These are phyloP conservation scores for Vitis hybrid DNA, from an alignment of 177 flowering plant genomes.

Conservation along the genomic window DNA sequence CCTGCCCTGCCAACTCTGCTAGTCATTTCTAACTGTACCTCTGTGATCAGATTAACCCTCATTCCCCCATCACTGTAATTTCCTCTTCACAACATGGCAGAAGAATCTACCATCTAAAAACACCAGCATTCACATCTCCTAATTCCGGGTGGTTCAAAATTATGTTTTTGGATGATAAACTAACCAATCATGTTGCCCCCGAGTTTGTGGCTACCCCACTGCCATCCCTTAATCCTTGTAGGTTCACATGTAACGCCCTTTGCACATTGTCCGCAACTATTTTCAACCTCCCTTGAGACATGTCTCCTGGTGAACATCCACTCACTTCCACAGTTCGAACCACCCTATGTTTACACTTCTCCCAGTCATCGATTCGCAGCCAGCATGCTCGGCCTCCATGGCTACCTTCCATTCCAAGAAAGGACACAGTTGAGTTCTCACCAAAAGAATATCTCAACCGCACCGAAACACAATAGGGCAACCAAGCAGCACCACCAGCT, in stretches of 20 bases:
- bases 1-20: too few relatives aligned
- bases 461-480: slow-evolving; percentile 94
- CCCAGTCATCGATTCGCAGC: slow-evolving; percentile 84
- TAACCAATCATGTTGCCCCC: slow-evolving; percentile 30
- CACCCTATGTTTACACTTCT: slow-evolving; percentile 82
- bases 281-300: slow-evolving; percentile 75
- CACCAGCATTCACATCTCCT: not conserved
- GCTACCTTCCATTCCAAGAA: slow-evolving; percentile 94
- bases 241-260: slow-evolving; percentile 57
- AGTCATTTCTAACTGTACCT: too few relatives aligned
- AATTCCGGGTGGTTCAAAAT: not conserved
- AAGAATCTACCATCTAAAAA: not conserved
- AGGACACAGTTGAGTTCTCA: slow-evolving; percentile 64
- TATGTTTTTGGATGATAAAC: not conserved
- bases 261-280: slow-evolving; percentile 80
- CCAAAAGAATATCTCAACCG: slow-evolving; percentile 85
- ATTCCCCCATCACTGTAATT: too few relatives aligned
- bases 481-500: slow-evolving; percentile 99
- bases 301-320: slow-evolving; percentile 56
- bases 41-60: too few relatives aligned
- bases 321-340: slow-evolving; percentile 62
- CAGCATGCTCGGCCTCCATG: slow-evolving; percentile 98
- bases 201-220: slow-evolving; percentile 37
- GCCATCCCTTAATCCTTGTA: slow-evolving; percentile 73
- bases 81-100: too few relatives aligned